These are phyloP conservation scores for Alternaria solani DNA, from an alignment of 2,329 filamentous ascomycete genomes.

Conservation along the genomic window DNA sequence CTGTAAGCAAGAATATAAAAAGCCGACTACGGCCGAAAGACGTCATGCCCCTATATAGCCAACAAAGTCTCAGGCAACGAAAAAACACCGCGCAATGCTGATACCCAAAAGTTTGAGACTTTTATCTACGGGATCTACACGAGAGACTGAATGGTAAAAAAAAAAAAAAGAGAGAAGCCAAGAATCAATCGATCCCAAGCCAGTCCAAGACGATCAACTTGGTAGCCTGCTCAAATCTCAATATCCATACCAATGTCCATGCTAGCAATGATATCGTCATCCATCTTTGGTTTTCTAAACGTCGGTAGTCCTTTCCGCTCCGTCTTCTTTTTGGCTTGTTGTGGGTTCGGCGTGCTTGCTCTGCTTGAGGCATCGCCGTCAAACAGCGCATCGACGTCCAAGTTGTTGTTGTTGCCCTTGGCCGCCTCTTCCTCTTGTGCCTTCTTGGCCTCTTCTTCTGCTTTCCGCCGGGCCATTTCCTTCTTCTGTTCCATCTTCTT, in stretches of 20 bases:
- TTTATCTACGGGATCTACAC: neutral
- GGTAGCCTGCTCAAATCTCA: constrained; percentile 67
- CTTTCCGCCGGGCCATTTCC: constrained; percentile 55
- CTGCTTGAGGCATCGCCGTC: constrained; percentile 54
- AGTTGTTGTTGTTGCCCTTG: constrained; percentile 42
- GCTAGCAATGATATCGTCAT: constrained; percentile 90
- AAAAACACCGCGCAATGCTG: constrained; percentile 4
- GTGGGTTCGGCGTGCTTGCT: constrained; percentile 55
- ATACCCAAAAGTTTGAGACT: neutral
- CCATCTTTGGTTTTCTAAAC: constrained; percentile 78
- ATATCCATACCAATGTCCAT: constrained; percentile 93
- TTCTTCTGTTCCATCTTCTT: constrained; percentile 47
- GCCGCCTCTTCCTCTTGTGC: constrained; percentile 46
- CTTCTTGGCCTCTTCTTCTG: constrained; percentile 62
- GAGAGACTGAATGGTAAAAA: neutral
- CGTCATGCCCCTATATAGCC: neutral
- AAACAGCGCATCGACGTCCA: constrained; percentile 57
- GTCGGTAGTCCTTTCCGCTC: constrained; percentile 67
- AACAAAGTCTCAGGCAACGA: neutral
- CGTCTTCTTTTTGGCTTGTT: constrained; percentile 63
- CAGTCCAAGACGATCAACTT: neutral
- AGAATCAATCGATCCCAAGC: neutral
- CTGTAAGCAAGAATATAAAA: neutral
- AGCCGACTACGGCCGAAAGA: neutral
- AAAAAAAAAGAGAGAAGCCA: neutral